Evolutionary conservation across 2,329 filamentous ascomycete species (phyloP), one percentile per base, ranked within the genome.

Genomic region (Arthrobotrys megalospora): DNA sequence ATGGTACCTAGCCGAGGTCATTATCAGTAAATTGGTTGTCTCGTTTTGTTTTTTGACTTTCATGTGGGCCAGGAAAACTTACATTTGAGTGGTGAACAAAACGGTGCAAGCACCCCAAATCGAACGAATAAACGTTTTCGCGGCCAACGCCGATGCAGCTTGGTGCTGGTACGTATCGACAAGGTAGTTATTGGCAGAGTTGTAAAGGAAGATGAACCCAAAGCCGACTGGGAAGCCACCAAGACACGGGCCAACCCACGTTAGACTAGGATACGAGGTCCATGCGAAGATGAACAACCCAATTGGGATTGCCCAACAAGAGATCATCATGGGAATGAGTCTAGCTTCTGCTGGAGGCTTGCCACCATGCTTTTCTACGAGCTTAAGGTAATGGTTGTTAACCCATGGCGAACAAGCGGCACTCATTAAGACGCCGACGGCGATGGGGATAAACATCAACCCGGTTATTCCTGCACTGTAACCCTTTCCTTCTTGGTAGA

Each of bases 361-460:
- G 80, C 92, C 92, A 82, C 90, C 88, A 85, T 92, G 87, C 83
- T 90, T 89, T 3, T 84, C 81, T 4, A 87, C 88, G 38, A 92
- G 84, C 43, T 84, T 88, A 72, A 95, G 84, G 85, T 97, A 97
- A 85, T 96, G 91, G 78, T 89, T 91, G 87, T 97, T 96, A 82
- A 97, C 90, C 0, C 91, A 80, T 0, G 93, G 91, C 0, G 92
- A 86, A 84, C 89, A 92, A 11, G 85, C 82, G 14, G 93, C 91
- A 0, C 91, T 92, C 48, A 85, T 77, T 1, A 95, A 16, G 14
- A 96, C 92, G 63, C 93, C 93, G 16, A 96, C 85, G 6, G 93
- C 92, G 53, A 96, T 84, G 1, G 93, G 93, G 79, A 96, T 94
- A 84, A 96, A 96, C 91, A 96, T 95, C 7, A 96, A 87, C 55